Evolutionary conservation across 352 stramenopile species (phyloP), one percentile per base, ranked within the genome.

Genomic region (Phytophthora cactorum): DNA sequence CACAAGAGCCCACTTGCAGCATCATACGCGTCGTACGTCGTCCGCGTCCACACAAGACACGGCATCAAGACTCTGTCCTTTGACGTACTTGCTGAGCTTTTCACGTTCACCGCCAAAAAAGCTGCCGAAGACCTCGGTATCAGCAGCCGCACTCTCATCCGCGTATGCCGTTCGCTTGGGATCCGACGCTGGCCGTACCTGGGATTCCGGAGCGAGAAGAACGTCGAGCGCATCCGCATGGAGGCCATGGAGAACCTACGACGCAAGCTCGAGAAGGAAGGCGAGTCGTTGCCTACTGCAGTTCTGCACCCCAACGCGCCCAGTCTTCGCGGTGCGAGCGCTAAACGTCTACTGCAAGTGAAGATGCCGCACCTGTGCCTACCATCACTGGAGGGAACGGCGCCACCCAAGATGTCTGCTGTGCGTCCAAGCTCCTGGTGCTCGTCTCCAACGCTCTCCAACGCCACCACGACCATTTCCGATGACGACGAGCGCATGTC

Each of bases 51-150:
- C 66, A 89, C 81, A 5, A 77, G 74, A 29, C 77, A 89, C 63
- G 81, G 78, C 43, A 92, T 92, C 75, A 89, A 88, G 52, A 92
- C 84, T n/a, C 71, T 92, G 51, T 90, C 84, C 3, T 92, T 92
- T 59, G 80, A 92, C 55, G 47, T 84, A 22, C 79, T 92, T 1
- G 82, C 84, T 14, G 62, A 77, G 3, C 84, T 90, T 60, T 92
- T 92, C 75, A 90, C 80, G 8, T 82, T 77, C 51, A 92, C 84
- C 0, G 84, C 84, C 50, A 92, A 92, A 64, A 90, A 90, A 75
- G 84, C 84, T 14, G 84, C 84, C 5, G 82, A 91, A 59, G 75
- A 88, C 39, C 81, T 92, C 22, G 84, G 84, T 9, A 92, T 92
- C 75, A 90, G 80, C 51, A 90, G 81, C 38, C 84, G 84, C 59